Evolutionary conservation across 495 filamentous ascomycete species (phyloP), one percentile per base, ranked within the genome.

Genomic region (Daldinia childiae): DNA sequence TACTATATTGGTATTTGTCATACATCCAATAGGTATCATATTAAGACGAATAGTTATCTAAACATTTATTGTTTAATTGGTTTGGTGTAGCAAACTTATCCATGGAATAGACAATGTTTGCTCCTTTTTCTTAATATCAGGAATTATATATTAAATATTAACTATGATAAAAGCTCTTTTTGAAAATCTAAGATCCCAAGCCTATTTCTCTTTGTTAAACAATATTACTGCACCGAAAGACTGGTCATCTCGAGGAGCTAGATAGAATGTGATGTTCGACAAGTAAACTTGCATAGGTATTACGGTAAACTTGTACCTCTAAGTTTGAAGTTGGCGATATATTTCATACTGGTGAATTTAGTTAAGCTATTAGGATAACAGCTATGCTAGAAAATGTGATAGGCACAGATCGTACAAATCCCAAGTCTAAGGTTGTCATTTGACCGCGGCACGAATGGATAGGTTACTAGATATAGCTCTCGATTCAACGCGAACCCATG

Each of bases 401-500:
- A 24, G 19, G 17, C 19, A 19, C 9, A 48, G 11, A 19, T 48
- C 19, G 43, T 21, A 48, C 43, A 11, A 1, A 24, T 48, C 43
- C 43, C 17, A 19, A 48, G 43, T 48, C 7, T 24, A 41, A 11
- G 9, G 6, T 9, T 7, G 2, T 4, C 7, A 38, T 58, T 21
- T 1, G 19, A 30, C 38, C 29, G 24, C 8, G 39, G 38, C 51
- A 76, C 60, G 59, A 19, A 64, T 58, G 68, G 19, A 62, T 54
- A 29, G 27, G 51, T 45, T 58, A 50, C 58, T 63, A 51, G 56
- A 69, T 57, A 48, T 45, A 52, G 66, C 65, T 57, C 62, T 72
- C 45, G 38, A 66, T 60, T 58, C 17, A 70, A 68, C 50, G 58
- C 61, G 68, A 63, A 66, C 71, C 63, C 60, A 56, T 57, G 60